Conservation (phyloP, 1,139 yeast genomes). For the Scheffersomyces segobiensis region DNA sequence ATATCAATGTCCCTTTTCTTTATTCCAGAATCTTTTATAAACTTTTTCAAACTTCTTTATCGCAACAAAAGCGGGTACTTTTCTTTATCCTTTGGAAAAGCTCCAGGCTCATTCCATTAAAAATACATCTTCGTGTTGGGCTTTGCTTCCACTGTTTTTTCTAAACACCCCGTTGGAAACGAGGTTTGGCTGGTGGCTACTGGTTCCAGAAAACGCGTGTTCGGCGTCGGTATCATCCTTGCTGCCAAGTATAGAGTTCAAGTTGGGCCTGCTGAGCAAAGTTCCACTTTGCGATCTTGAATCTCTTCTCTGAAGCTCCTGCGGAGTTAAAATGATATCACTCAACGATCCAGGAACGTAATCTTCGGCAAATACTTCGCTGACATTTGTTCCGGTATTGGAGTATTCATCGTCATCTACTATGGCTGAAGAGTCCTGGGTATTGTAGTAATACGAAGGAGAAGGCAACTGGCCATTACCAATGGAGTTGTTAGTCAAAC, state of each 20-base stretch:
- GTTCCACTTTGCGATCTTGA: slow-evolving; percentile 58
- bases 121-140: slow-evolving; percentile 28
- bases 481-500: slow-evolving; percentile 12
- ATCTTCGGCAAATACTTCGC: slow-evolving; percentile 58
- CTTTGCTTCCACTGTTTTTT: slow-evolving; percentile 6
- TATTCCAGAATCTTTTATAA: not conserved
- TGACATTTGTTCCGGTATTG: slow-evolving; percentile 13
- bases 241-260: slow-evolving; percentile 12
- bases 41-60: not conserved
- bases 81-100: slow-evolving; percentile 10
- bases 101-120: slow-evolving; percentile 31
- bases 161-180: slow-evolving; percentile 13
- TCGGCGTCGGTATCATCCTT: slow-evolving; percentile 7
- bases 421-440: slow-evolving; percentile 15
- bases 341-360: slow-evolving; percentile 75
- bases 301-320: slow-evolving; percentile 66
- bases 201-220: slow-evolving; percentile 4
- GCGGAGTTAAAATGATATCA: slow-evolving; percentile 73
- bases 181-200: slow-evolving; percentile 6
- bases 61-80: not conserved
- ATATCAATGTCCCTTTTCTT: not conserved
- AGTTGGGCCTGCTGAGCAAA: slow-evolving; percentile 36
- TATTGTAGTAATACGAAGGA: slow-evolving; percentile 7
- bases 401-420: slow-evolving; percentile 19
- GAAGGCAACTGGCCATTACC: slow-evolving; percentile 7